Conservation (phyloP, 495 filamentous ascomycete genomes). For the Daldinia childiae region DNA sequence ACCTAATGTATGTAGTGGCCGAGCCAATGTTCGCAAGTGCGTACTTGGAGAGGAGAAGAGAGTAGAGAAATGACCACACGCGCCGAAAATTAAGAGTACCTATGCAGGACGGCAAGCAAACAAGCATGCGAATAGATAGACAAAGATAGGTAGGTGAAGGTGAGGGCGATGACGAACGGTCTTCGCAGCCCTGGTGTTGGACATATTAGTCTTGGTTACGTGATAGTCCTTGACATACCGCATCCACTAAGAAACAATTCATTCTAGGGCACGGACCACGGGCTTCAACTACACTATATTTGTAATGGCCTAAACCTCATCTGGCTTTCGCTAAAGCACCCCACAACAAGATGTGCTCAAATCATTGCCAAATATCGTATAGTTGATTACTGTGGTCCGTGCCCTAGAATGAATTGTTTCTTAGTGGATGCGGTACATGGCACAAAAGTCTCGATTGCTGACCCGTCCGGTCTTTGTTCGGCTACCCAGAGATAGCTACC, state of each 20-base stretch:
- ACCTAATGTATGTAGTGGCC: background rate
- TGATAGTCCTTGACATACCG: conserved; percentile 22
- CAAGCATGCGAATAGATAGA: background rate
- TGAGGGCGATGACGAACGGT: conserved; percentile 21
- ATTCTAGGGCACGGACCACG: no score
- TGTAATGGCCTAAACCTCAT: no score
- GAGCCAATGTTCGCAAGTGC: conserved; percentile 25
- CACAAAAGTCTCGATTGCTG: conserved; percentile 31
- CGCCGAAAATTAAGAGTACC: background rate
- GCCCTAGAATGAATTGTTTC: no score
- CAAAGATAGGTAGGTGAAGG: background rate
- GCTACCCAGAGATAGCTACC: conserved; percentile 3
- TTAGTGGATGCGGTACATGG: no score
- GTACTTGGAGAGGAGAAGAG: background rate
- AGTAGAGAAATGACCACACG: conserved; percentile 19
- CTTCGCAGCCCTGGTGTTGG: conserved; percentile 8
- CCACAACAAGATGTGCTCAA: no score
- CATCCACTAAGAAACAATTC: no score
- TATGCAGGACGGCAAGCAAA: background rate
- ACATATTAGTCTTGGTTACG: conserved; percentile 17
- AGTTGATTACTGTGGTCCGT: no score
- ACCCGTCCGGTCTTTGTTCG: conserved; percentile 38
- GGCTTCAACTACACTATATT: no score
- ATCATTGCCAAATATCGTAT: no score
- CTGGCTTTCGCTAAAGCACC: no score